Evolutionary conservation across 1,284 basidiomycete species (phyloP), one percentile per base, ranked within the genome.

Genomic region (Melampsora abietis-canadensis): DNA sequence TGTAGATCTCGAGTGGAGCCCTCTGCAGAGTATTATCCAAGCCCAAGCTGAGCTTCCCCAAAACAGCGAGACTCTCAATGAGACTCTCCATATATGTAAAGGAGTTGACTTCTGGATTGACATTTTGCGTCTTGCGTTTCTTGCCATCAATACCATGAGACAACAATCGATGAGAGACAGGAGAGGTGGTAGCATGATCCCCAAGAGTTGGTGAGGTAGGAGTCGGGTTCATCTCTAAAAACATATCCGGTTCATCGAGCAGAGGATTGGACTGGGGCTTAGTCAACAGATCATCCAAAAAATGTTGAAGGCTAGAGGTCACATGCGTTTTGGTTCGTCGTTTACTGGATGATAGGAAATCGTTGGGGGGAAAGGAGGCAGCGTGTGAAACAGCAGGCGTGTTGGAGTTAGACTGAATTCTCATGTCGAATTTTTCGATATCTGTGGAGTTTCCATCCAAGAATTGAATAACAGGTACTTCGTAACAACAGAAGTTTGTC

Each of bases 21-120:
- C 94, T 87, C 82, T 98, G 94, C 0, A 88, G 85, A 44, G 98
- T 85, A 54, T 87, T 87, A 79, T 99, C 96, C 34, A 98, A 84
- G 5, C 89, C 92, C 66, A 85, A 87, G 2, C 92, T 92, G 0
- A 98, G 85, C 81, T 92, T 92, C 17, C 94, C 95, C 8, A 99
- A 85, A 2, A 92, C 89, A 12, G 93, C 90, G 12, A 98, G 85
- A 12, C 93, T 91, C 82, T 99, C 96, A 24, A 98, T 85, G 2
- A 99, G 85, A 21, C 89, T 92, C 83, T 98, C 96, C 78, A 98
- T 90, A 82, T 98, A 98, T 4, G 88, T 83, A 82, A 97, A 99
- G 0, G 92, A 94, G 82, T 98, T 92, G 21, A 88, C 85, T 82
- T 98, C 96, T 0, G 94, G 92, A 79, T 94, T 95, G 73, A 77